Percentiles rank a stretch among this genome's conserved stretches.
Evolutionary conservation across 768 basidiomycete species (phyloP).

Genomic region (Sarcodon sp.): DNA sequence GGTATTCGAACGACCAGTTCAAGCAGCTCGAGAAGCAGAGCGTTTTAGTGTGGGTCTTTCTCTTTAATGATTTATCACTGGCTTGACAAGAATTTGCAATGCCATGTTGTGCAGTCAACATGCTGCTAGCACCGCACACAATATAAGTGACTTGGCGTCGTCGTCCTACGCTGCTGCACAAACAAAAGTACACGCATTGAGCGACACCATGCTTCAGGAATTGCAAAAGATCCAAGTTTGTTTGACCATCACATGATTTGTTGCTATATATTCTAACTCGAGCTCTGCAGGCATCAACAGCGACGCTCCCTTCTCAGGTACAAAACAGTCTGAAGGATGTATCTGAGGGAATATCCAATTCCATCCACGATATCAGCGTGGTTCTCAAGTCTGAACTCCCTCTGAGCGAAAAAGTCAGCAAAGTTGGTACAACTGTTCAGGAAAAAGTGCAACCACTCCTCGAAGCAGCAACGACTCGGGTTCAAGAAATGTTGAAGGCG

Average conservation of each 20-base stretch:
- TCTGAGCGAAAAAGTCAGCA: constrained; percentile 47
- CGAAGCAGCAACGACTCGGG: constrained; percentile 22
- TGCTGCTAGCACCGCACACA: constrained; percentile 54
- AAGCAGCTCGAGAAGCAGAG: constrained; percentile 59
- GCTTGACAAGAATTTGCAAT: constrained; percentile 2
- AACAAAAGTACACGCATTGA: constrained; percentile 42
- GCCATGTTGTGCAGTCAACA: constrained; percentile 34
- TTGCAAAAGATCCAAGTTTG: constrained; percentile 43
- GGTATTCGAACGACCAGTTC: constrained; percentile 59
- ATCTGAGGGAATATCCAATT: constrained; percentile 38
- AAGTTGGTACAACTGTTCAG: constrained; percentile 43
- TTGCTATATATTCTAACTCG: neutral
- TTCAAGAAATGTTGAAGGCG: constrained; percentile 18
- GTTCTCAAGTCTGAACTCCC: constrained; percentile 46
- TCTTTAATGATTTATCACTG: neutral
- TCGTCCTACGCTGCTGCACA: constrained; percentile 43
- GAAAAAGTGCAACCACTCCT: constrained; percentile 50
- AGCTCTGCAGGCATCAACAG: constrained; percentile 33
- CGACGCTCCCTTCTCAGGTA: constrained; percentile 35
- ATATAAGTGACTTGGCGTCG: constrained; percentile 46
- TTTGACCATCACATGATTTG: neutral
- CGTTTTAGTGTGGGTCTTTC: constrained; percentile 41
- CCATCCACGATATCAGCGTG: constrained; percentile 37
- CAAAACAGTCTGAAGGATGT: constrained; percentile 48
- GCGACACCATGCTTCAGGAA: constrained; percentile 53